Evolutionary conservation across 371 early-diverging fungal species (phyloP).

Genomic region (Actinomortierella ambigua): DNA sequence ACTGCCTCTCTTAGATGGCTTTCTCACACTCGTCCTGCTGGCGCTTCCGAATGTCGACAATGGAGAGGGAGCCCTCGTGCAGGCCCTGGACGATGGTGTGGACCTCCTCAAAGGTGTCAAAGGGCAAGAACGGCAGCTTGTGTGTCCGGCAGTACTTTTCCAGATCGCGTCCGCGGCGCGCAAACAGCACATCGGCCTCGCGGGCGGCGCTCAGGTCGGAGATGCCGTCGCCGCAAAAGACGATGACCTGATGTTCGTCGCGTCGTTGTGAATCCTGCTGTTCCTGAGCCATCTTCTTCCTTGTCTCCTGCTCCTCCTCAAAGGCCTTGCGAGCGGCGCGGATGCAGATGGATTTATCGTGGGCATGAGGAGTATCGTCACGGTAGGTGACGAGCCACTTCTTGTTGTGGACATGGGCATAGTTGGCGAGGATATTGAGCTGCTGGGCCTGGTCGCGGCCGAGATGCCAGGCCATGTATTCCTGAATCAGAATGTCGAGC

Average conservation of each 20-base stretch:
- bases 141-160: slow-evolving; percentile 57
- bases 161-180: slow-evolving; percentile 60
- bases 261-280: slow-evolving; percentile 10
- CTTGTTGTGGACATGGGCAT: slow-evolving; percentile 36
- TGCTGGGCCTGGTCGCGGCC: slow-evolving; percentile 22
- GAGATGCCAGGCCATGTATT: slow-evolving; percentile 43
- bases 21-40: slow-evolving; percentile 21
- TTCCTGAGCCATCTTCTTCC: not conserved
- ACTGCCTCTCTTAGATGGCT: no score
- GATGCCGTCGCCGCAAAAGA: slow-evolving; percentile 70
- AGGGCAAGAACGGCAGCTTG: slow-evolving; percentile 33
- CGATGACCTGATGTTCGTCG: slow-evolving; percentile 45
- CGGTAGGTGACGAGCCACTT: slow-evolving; percentile 55
- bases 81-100: slow-evolving; percentile 25
- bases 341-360: slow-evolving; percentile 42
- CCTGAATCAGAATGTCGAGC: slow-evolving; percentile 46
- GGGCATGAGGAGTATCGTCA: slow-evolving; percentile 49
- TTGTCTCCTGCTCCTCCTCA: slow-evolving; percentile 18
- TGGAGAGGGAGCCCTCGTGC: slow-evolving; percentile 20
- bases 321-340: slow-evolving; percentile 19
- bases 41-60: slow-evolving; percentile 18
- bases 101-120: slow-evolving; percentile 45
- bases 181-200: slow-evolving; percentile 66
- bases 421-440: slow-evolving; percentile 50
- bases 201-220: slow-evolving; percentile 65